These are phyloP conservation scores for Tolypocladium paradoxum DNA, from an alignment of 2,329 filamentous ascomycete genomes.

Conservation along the genomic window DNA sequence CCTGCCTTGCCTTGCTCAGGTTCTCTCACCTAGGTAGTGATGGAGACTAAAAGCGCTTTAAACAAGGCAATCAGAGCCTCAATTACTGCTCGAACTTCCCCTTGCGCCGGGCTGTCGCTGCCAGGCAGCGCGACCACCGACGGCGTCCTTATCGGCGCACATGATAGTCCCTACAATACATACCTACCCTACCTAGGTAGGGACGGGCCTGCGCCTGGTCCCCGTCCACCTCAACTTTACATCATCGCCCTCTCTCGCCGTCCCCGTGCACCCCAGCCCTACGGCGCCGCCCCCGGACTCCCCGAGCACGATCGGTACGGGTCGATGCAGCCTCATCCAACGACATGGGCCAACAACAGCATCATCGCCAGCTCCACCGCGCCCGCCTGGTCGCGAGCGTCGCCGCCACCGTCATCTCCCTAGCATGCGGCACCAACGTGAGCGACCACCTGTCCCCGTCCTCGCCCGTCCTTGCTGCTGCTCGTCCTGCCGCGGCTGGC, in stretches of 20 bases:
- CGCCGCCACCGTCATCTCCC: conserved; percentile 71
- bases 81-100: no score
- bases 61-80: no score
- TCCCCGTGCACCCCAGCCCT: neutral
- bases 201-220: no score
- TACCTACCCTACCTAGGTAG: no score
- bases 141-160: neutral
- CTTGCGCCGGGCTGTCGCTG: neutral
- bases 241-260: neutral
- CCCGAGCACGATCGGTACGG: neutral
- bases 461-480: no score
- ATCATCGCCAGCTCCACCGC: conserved; percentile 35
- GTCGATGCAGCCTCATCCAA: neutral
- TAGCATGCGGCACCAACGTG: conserved; percentile 91
- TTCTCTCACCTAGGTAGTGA: no score
- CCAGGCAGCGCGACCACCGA: neutral
- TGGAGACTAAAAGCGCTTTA: no score
- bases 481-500: no score
- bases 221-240: neutral
- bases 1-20: no score
- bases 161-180: no score
- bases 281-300: neutral
- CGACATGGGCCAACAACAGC: conserved; percentile 14
- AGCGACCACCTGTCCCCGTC: conserved; percentile 15
- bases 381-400: conserved; percentile 73